Evolutionary conservation across 2,329 filamentous ascomycete species (phyloP), one percentile per base, ranked within the genome.

Genomic region (Paraphaeosphaeria sporulosa): DNA sequence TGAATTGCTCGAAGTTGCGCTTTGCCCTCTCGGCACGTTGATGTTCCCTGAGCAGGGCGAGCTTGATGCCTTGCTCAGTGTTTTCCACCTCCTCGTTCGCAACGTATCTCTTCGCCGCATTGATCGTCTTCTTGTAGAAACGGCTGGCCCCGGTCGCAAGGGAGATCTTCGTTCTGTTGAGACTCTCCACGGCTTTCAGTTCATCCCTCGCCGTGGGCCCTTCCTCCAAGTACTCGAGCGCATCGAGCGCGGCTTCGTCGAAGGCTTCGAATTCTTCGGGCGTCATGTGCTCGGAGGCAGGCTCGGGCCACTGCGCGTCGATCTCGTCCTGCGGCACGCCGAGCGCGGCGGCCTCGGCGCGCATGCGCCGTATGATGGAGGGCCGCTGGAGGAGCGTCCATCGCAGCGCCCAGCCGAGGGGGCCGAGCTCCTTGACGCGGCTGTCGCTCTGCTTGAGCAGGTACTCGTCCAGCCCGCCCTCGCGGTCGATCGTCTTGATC

Each of bases 391-490:
- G 93, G 62, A 99, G 83, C 63, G 91, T 86, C 91, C 93, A 97
- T 65, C 95, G 84, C 72, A 99, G 81, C 69, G 89, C 87, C 95
- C 95, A 99, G 7, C 95, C 95, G 66, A 90, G 90, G 55, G 94
- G 88, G 5, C 95, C 95, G 59, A 99, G 83, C 78, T 97, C 92
- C 81, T 89, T 91, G 73, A 98, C 85, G 64, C 95, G 86, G 43
- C 84, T 85, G 17, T 90, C 83, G 80, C 93, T 95, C 76, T 88
- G 86, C 67, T 93, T 93, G 44, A 97, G 83, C 48, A 99, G 83
- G 80, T 99, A 99, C 72, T 93, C 89, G 78, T 99, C 95, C 65
- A 99, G 84, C 8, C 95, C 93, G 61, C 94, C 94, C 63, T 90
- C 88, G 76, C 93, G 94, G 75, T 92, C 89, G 73, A 98, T 91